phyloP scores from a whole-genome alignment of 768 basidiomycete genomes.

The Exidia glandulosa region DNA sequence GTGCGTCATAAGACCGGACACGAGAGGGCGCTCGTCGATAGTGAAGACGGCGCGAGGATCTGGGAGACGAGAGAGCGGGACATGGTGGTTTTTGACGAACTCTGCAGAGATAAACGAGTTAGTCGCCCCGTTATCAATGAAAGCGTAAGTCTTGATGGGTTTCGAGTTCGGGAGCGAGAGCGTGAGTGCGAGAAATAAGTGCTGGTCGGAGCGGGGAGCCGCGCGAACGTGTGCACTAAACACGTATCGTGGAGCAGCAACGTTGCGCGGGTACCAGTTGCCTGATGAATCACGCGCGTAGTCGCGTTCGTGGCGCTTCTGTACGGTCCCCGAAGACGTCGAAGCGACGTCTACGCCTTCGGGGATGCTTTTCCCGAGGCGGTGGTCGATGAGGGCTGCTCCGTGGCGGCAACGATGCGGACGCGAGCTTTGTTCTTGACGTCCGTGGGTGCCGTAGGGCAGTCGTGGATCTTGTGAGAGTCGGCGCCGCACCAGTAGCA shows the following conservation, averaged over 20 bases:
- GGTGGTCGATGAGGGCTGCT: too few species aligned
- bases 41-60: conserved; percentile 24
- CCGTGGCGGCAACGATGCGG: too few species aligned
- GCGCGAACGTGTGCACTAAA: conserved; percentile 4
- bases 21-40: conserved; percentile 27
- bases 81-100: conserved; percentile 22
- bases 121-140: conserved; percentile 28
- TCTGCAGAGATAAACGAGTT: conserved; percentile 25
- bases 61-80: conserved; percentile 20
- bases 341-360: conserved; percentile 12
- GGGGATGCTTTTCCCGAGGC: conserved; percentile 16
- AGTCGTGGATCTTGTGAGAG: too few species aligned
- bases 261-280: conserved; percentile 8
- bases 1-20: conserved; percentile 30
- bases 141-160: conserved; percentile 23
- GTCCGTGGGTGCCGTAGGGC: too few species aligned
- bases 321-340: conserved; percentile 2
- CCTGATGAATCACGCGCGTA: background rate
- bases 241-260: conserved; percentile 3
- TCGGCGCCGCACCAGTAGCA: too few species aligned
- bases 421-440: too few species aligned
- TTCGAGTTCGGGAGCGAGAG: conserved; percentile 21
- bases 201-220: conserved; percentile 6
- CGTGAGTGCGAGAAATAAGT: conserved; percentile 16
- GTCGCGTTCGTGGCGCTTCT: too few species aligned